These are phyloP conservation scores for Dactylellina drechsleri DNA, from an alignment of 2,329 filamentous ascomycete genomes.

Conservation along the genomic window DNA sequence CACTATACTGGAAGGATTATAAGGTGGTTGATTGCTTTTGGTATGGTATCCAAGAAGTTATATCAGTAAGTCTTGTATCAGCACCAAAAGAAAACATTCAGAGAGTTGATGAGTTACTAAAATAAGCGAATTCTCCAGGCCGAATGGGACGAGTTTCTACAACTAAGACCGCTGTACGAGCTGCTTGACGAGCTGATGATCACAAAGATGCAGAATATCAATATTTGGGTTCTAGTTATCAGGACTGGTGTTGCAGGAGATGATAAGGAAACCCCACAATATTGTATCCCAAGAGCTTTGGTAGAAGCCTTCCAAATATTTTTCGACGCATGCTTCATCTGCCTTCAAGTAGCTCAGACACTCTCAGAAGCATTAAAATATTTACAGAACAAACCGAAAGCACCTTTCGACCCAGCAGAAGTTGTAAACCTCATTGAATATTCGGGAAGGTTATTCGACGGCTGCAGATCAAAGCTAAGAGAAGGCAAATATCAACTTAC, in stretches of 20 bases:
- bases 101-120: not conserved
- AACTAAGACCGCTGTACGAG: not conserved
- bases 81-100: too few species aligned
- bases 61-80: slow-evolving; percentile 10
- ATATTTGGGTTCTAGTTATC: slow-evolving; percentile 19
- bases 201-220: slow-evolving; percentile 6
- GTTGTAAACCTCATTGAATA: too few species aligned
- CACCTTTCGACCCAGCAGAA: too few species aligned
- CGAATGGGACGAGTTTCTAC: not conserved
- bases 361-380: too few species aligned
- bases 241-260: slow-evolving; percentile 29
- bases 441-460: not conserved
- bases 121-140: not conserved
- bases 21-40: slow-evolving; percentile 28
- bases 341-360: not conserved
- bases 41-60: slow-evolving; percentile 14
- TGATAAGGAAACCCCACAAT: slow-evolving; percentile 29
- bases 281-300: slow-evolving; percentile 26
- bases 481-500: slow-evolving; percentile 36
- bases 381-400: too few species aligned
- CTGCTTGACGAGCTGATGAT: not conserved
- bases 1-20: slow-evolving; percentile 27
- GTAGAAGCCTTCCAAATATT: slow-evolving; percentile 27
- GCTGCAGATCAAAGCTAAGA: slow-evolving; percentile 27
- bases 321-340: slow-evolving; percentile 4